Evolutionary conservation across 2,329 filamentous ascomycete species (phyloP).

Genomic region (Aspergillus amoenus): DNA sequence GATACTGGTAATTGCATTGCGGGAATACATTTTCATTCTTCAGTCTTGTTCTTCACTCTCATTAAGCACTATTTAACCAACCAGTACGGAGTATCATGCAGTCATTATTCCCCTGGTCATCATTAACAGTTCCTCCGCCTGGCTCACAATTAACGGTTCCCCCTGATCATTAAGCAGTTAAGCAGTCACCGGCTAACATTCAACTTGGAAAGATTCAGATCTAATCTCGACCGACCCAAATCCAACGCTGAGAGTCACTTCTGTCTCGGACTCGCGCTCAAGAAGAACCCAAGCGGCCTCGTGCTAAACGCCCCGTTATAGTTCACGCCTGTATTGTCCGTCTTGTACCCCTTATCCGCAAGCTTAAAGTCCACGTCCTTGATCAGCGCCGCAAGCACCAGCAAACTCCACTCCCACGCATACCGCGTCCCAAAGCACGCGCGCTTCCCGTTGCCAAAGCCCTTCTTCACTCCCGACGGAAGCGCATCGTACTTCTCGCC

Average conservation of each 20-base stretch:
- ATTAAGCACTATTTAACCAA: no score
- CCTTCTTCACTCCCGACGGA: conserved; percentile 63
- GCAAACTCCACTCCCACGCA: conserved; percentile 70
- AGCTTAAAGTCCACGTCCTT: conserved; percentile 69
- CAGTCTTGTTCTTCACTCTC: no score
- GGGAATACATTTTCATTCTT: no score
- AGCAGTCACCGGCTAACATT: no score
- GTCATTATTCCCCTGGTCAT: no score
- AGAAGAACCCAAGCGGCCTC: conserved; percentile 47
- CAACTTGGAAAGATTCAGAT: not conserved
- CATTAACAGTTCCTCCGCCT: no score
- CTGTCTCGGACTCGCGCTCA: conserved; percentile 6
- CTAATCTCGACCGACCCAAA: not conserved
- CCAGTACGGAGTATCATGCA: no score
- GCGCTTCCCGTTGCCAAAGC: conserved; percentile 71
- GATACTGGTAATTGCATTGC: no score
- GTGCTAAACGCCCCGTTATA: conserved; percentile 56
- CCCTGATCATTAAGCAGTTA: no score
- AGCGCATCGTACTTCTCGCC: conserved; percentile 67
- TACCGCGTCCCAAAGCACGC: conserved; percentile 71
- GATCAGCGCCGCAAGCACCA: conserved; percentile 62
- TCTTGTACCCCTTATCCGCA: conserved; percentile 53
- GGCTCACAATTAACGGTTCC: no score
- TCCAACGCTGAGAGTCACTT: not conserved
- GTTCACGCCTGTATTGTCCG: conserved; percentile 29